Conservation (phyloP, 441 rosid genomes). For the Capsella rubella region DNA sequence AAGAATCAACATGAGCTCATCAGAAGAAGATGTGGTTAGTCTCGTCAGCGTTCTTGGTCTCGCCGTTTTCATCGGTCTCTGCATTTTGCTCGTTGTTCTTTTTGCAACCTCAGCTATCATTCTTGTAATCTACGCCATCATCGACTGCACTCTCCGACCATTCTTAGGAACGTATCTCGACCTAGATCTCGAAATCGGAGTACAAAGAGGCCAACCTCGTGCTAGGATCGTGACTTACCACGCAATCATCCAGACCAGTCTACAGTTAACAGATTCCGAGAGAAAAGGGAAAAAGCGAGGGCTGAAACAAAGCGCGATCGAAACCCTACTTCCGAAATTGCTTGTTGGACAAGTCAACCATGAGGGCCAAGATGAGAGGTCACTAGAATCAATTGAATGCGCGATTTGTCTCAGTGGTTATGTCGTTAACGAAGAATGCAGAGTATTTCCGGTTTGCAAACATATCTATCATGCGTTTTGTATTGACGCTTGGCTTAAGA, state of each 20-base stretch:
- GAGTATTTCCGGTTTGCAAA: slow-evolving; percentile 43
- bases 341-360: slow-evolving; percentile 34
- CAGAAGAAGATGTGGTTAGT: slow-evolving; percentile 41
- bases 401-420: slow-evolving; percentile 43
- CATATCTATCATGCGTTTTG: slow-evolving; percentile 44
- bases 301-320: slow-evolving; percentile 36
- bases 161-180: slow-evolving; percentile 36
- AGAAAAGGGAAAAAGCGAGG: slow-evolving; percentile 10
- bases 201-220: slow-evolving; percentile 37
- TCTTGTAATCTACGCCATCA: slow-evolving; percentile 38
- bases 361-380: slow-evolving; percentile 7
- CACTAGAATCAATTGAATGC: slow-evolving; percentile 19
- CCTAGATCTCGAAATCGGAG: slow-evolving; percentile 41
- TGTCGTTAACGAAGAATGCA: slow-evolving; percentile 37
- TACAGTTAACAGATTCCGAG: neutral
- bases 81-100: slow-evolving; percentile 39
- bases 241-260: slow-evolving; percentile 18
- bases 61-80: slow-evolving; percentile 37
- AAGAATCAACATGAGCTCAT: slow-evolving; percentile 36
- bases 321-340: slow-evolving; percentile 39
- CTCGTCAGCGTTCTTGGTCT: slow-evolving; percentile 39
- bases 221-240: slow-evolving; percentile 42
- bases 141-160: slow-evolving; percentile 41
- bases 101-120: slow-evolving; percentile 38
- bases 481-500: slow-evolving; percentile 44